phyloP scores from a whole-genome alignment of 1,139 yeast species.

The Suhomyces choctaworum region DNA sequence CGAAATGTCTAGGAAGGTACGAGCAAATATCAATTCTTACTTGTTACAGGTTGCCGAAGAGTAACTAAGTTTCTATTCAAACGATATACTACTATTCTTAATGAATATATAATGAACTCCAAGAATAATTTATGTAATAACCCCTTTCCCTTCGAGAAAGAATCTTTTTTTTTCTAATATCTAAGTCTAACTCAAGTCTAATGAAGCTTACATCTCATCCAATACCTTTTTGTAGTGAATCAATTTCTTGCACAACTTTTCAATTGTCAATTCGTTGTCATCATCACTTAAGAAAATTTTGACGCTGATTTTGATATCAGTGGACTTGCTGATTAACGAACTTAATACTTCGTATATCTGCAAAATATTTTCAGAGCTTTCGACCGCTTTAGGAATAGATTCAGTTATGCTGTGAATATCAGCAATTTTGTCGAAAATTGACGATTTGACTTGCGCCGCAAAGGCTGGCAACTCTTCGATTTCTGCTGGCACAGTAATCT shows the following conservation, averaged over 20 bases:
- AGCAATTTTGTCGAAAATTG: constrained; percentile 36
- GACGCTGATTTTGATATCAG: constrained; percentile 41
- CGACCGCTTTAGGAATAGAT: constrained; percentile 29
- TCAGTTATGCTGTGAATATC: constrained; percentile 28
- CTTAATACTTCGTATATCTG: constrained; percentile 37
- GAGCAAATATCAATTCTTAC: constrained; percentile 47
- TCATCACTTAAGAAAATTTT: constrained; percentile 41
- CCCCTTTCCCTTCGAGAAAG: too few relatives aligned
- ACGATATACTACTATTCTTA: too few relatives aligned
- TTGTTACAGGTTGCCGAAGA: constrained; percentile 17
- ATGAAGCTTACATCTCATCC: constrained; percentile 42
- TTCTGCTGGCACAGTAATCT: constrained; percentile 37
- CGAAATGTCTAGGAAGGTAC: constrained; percentile 41
- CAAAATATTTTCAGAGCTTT: constrained; percentile 31
- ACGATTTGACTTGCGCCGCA: constrained; percentile 32
- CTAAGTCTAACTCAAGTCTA: too few relatives aligned
- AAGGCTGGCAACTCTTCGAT: constrained; percentile 24
- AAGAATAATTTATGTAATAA: too few relatives aligned
- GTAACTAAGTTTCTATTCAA: not conserved
- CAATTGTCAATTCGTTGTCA: constrained; percentile 31
- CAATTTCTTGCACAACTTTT: constrained; percentile 41
- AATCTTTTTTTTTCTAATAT: too few relatives aligned
- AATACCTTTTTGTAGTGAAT: constrained; percentile 44
- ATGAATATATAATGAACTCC: too few relatives aligned
- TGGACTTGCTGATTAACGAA: constrained; percentile 35